Percentiles rank a stretch among this genome's conserved stretches.
These are phyloP conservation scores for Cryptococcus amylolentus DNA, from an alignment of 1,284 basidiomycete genomes.

Conservation along the genomic window DNA sequence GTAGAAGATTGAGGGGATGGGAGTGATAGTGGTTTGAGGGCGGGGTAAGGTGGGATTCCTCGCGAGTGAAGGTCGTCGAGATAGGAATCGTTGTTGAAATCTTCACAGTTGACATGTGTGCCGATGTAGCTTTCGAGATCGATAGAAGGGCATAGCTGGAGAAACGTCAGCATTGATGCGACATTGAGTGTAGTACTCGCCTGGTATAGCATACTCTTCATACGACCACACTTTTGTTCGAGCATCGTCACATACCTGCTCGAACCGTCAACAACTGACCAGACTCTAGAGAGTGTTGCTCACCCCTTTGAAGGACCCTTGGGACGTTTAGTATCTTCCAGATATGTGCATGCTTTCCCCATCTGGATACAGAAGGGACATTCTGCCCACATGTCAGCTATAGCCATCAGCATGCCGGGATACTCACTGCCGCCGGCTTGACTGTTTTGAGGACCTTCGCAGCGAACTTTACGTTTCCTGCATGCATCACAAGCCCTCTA, in stretches of 20 bases:
- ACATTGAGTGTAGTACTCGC: slow-evolving; percentile 46
- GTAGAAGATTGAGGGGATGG: slow-evolving; percentile 20
- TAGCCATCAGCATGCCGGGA: too few relatives aligned
- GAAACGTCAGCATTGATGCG: not conserved
- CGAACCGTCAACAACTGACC: not conserved
- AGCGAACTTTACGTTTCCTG: slow-evolving; percentile 40
- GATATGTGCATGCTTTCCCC: slow-evolving; percentile 70
- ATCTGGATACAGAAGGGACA: slow-evolving; percentile 77
- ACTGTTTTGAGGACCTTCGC: slow-evolving; percentile 48
- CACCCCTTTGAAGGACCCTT: slow-evolving; percentile 80
- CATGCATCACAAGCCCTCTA: too few relatives aligned
- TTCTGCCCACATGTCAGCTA: slow-evolving; percentile 19
- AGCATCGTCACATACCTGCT: slow-evolving; percentile 58
- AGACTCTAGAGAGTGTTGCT: slow-evolving; percentile 17
- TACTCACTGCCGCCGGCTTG: slow-evolving; percentile 32
- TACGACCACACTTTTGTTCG: too few relatives aligned
- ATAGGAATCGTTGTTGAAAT: slow-evolving; percentile 58
- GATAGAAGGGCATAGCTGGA: slow-evolving; percentile 63
- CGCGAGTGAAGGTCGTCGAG: slow-evolving; percentile 29
- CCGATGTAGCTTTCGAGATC: slow-evolving; percentile 68
- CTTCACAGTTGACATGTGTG: slow-evolving; percentile 63
- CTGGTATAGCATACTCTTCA: slow-evolving; percentile 64
- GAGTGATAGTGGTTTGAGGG: slow-evolving; percentile 25
- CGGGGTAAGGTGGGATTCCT: slow-evolving; percentile 39
- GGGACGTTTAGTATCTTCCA: slow-evolving; percentile 66